Conservation (phyloP, 441 rosid genomes). For the Adansonia madagascariensis region DNA sequence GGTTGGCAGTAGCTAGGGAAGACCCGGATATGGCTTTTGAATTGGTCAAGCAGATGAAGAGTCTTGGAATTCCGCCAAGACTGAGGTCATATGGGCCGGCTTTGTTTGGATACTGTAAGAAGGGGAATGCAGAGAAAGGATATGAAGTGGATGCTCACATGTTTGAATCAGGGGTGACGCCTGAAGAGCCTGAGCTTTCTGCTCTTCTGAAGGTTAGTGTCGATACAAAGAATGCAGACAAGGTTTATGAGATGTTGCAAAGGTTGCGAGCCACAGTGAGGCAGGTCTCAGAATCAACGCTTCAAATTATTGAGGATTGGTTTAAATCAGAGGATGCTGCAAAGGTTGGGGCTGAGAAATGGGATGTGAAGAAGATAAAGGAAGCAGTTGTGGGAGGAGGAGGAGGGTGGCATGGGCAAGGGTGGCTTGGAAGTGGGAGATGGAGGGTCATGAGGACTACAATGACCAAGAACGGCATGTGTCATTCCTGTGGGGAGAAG, state of each 20-base stretch:
- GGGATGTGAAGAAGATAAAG: constrained; percentile 59
- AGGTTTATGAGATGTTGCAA: constrained; percentile 78
- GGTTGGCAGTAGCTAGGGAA: constrained; percentile 73
- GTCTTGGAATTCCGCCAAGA: constrained; percentile 62
- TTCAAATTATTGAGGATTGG: constrained; percentile 66
- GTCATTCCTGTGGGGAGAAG: constrained; percentile 73
- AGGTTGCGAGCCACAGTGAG: constrained; percentile 73
- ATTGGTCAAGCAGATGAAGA: constrained; percentile 77
- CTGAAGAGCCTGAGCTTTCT: constrained; percentile 86
- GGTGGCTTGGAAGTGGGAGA: constrained; percentile 82
- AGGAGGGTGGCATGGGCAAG: constrained; percentile 98
- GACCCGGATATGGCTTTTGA: constrained; percentile 91
- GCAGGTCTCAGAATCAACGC: constrained; percentile 70
- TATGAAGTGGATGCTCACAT: constrained; percentile 83
- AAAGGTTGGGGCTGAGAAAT: constrained; percentile 55
- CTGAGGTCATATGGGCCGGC: constrained; percentile 89
- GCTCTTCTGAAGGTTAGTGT: constrained; percentile 73
- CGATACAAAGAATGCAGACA: constrained; percentile 47
- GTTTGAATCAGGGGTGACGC: constrained; percentile 65
- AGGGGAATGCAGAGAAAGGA: constrained; percentile 61
- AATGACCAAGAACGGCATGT: constrained; percentile 70
- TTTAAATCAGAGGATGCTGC: constrained; percentile 68
- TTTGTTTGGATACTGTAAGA: constrained; percentile 72
- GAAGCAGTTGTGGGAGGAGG: constrained; percentile 74
- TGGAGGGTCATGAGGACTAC: constrained; percentile 73